A percentile compares a stretch with the other conserved stretches of the same genome.
phyloP scores from a whole-genome alignment of 2,329 filamentous ascomycete species.

The Botryotinia globosa region DNA sequence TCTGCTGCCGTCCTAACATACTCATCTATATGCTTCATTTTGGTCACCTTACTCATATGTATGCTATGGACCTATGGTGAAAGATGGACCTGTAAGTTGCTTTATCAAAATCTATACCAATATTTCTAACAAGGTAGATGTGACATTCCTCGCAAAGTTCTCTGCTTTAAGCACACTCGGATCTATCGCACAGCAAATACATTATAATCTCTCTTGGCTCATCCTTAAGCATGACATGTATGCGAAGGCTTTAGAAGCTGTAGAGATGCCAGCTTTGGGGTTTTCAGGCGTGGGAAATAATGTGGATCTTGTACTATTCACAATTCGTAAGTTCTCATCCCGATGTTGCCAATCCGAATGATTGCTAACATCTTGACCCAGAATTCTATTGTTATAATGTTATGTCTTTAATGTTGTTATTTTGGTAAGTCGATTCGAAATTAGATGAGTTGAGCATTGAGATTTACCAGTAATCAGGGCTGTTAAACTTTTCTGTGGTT shows the following conservation, averaged over 20 bases:
- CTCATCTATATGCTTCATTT: conserved; percentile 32
- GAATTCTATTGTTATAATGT: conserved; percentile 52
- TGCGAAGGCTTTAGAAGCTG: conserved; percentile 38
- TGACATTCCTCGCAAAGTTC: conserved; percentile 34
- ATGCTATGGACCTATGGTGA: conserved; percentile 38
- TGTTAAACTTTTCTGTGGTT: conserved; percentile 41
- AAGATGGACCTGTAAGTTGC: conserved; percentile 33
- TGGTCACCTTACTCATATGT: conserved; percentile 30
- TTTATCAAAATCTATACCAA: background rate
- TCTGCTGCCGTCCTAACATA: conserved; percentile 36
- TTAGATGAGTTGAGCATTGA: background rate
- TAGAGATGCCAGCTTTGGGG: conserved; percentile 43
- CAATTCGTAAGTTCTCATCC: conserved; percentile 44
- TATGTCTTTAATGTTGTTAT: conserved; percentile 47
- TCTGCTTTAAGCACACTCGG: conserved; percentile 33
- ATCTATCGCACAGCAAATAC: conserved; percentile 37
- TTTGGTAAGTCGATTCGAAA: conserved; percentile 41
- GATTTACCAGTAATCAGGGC: conserved; percentile 37
- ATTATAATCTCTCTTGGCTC: conserved; percentile 32
- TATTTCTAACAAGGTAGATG: conserved; percentile 27
- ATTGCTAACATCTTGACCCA: conserved; percentile 30
- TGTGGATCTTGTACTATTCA: conserved; percentile 46
- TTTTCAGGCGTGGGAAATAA: conserved; percentile 44
- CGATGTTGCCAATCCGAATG: background rate
- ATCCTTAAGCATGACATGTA: conserved; percentile 38